Evolutionary conservation across 1,284 basidiomycete genomes (phyloP), one percentile per base, ranked within the genome.

Genomic region (Tilletia indica): DNA sequence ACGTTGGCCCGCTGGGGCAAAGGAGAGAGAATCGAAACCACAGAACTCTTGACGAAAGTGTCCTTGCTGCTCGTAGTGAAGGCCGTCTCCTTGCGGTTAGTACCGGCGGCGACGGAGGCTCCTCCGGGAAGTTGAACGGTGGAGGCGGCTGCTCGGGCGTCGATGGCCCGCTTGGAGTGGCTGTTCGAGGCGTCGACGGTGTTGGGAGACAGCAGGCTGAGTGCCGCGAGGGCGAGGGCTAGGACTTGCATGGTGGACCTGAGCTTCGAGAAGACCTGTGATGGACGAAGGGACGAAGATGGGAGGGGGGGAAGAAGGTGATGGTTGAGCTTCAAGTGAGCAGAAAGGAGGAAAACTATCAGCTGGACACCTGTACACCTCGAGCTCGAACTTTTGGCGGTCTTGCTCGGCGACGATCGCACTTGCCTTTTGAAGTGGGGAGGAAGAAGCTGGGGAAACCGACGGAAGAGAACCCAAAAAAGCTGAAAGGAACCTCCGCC

Each of bases 21-120:
- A 4, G 69, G 69, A 19, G 31, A 21, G 6, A 64, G 58, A 25
- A 70, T 21, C n/a, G 69, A 70, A n/a, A 70, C 63, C 3, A 70
- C 58, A 4, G 69, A 70, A 19, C 31, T 21, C 34, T 61, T 42
- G 67, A 51, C 47, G 42, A 70, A 70, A 21, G 67, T 68, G 42
- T 68, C 67, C 36, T 47, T 47, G 67, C 47, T 49, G 47, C 19
- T 38, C 4, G 67, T 45, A 11, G 39, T 68, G 67, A 48, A 68
- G 12, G 45, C 4, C n/a, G 67, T 68, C 19, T 68, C 67, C 39
- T 36, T 54, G 11, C 67, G 67, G 14, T 39, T 36, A 1, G 67
- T 68, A 16, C 67, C 67, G 67, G 14, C 21, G 56, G 56, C 56
- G 56, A 58, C 56, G 25, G 56, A 31, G 25, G 9, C 8, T n/a